Conservation (phyloP, 768 basidiomycete species). For the Cantharellus cinnabarinus region DNA sequence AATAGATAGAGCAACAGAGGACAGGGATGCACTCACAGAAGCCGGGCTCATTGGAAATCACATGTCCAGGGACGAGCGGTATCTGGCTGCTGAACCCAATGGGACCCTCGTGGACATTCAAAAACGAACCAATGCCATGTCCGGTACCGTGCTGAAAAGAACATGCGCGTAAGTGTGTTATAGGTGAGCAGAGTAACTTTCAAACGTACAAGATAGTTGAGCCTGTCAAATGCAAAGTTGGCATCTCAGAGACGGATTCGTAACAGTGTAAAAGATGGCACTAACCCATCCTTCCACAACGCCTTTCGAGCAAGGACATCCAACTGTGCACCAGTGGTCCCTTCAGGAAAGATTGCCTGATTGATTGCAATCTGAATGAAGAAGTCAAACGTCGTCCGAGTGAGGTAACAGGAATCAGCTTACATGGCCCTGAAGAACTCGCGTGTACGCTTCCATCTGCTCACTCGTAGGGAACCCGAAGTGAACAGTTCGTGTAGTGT, state of each 20-base stretch:
- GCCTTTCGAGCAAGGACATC: conserved; percentile 81
- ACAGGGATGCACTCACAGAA: conserved; percentile 39
- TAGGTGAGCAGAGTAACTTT: neutral
- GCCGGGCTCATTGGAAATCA: conserved; percentile 88
- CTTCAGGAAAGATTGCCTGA: conserved; percentile 73
- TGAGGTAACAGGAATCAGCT: neutral
- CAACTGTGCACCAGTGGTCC: conserved; percentile 62
- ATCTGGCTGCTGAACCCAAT: conserved; percentile 53
- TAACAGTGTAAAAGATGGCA: neutral
- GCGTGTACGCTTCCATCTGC: conserved; percentile 78
- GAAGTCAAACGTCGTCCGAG: neutral
- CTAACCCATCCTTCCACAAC: conserved; percentile 57
- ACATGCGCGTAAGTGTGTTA: neutral
- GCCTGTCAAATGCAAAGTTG: conserved; percentile 2
- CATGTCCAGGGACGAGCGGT: conserved; percentile 64
- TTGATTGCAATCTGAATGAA: conserved; percentile 66
- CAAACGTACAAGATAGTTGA: conserved; percentile 15
- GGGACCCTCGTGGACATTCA: conserved; percentile 30
- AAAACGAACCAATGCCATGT: conserved; percentile 74
- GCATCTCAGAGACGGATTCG: neutral
- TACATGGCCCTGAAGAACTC: conserved; percentile 80
- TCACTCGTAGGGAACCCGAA: conserved; percentile 76
- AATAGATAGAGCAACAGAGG: conserved; percentile 1
- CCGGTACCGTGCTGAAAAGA: conserved; percentile 61
- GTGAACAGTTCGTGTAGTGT: conserved; percentile 37